phyloP scores from a whole-genome alignment of 306 rosid genomes.

The Herpetospermum pedunculosum region DNA sequence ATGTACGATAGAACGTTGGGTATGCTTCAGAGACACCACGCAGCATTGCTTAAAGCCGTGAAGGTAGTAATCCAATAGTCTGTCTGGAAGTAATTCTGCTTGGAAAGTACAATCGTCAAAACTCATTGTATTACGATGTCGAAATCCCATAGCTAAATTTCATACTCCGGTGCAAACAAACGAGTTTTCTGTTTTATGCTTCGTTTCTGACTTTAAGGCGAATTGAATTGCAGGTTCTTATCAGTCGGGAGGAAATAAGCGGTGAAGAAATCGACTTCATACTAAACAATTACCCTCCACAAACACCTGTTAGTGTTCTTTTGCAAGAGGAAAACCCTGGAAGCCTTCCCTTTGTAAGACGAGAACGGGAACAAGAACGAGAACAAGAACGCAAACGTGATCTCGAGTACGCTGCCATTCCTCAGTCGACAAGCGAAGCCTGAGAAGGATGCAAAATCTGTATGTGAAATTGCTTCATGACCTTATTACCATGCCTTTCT shows the following conservation, averaged over 20 bases:
- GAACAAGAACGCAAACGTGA: constrained; percentile 26
- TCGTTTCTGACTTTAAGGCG: background rate
- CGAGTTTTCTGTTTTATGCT: background rate
- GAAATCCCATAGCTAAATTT: background rate
- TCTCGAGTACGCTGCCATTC: constrained; percentile 32
- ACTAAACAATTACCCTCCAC: constrained; percentile 70
- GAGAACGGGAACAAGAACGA: constrained; percentile 21
- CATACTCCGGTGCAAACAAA: background rate
- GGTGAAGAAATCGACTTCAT: constrained; percentile 73
- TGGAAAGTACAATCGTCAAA: background rate
- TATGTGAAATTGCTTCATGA: background rate
- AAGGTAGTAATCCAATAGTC: constrained; percentile 42
- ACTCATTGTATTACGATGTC: background rate
- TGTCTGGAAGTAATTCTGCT: background rate
- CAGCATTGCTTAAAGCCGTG: constrained; percentile 71
- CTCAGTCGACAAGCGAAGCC: constrained; percentile 38
- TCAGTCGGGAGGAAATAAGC: constrained; percentile 51
- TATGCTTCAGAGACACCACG: constrained; percentile 68
- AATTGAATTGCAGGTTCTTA: constrained; percentile 54
- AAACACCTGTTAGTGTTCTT: constrained; percentile 52
- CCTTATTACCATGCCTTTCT: background rate
- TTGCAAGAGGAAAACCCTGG: constrained; percentile 62
- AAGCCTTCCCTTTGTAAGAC: constrained; percentile 37
- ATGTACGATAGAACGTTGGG: constrained; percentile 56
- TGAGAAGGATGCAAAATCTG: background rate